These are phyloP conservation scores for Kodamaea ohmeri DNA, from an alignment of 1,139 yeast genomes.

Conservation along the genomic window DNA sequence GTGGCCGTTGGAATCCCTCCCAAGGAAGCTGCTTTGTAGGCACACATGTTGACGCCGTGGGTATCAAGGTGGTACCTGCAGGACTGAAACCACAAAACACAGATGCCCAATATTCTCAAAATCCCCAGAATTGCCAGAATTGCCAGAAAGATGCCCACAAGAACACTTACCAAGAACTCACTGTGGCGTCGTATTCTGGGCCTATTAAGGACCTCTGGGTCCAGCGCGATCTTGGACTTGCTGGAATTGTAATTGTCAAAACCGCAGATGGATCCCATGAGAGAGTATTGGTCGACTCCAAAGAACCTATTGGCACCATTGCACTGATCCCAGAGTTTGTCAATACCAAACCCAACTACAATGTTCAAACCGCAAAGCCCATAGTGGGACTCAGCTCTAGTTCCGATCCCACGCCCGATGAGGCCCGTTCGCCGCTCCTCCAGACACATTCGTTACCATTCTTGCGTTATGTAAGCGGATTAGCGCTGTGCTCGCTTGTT, in stretches of 20 bases:
- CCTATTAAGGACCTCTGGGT: constrained; percentile 37
- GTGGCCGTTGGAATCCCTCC: constrained; percentile 38
- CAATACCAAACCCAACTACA: constrained; percentile 30
- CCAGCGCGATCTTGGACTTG: constrained; percentile 47
- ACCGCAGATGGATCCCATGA: constrained; percentile 22
- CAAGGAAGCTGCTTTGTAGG: constrained; percentile 43
- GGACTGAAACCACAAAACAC: constrained; percentile 23
- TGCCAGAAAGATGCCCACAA: no score
- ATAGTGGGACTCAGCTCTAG: constrained; percentile 30
- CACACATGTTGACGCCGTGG: constrained; percentile 43
- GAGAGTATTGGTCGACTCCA: constrained; percentile 32
- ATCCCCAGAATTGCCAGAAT: no score
- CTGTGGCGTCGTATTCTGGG: constrained; percentile 46
- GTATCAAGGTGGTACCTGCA: constrained; percentile 38
- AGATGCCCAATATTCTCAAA: no score
- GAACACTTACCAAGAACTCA: constrained; percentile 40
- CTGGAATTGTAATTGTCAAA: constrained; percentile 40
- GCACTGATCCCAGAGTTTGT: constrained; percentile 40
- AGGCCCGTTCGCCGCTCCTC: constrained; percentile 28
- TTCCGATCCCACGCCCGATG: background rate
- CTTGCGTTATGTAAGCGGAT: constrained; percentile 33
- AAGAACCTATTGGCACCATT: constrained; percentile 25
- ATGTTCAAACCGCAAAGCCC: constrained; percentile 44
- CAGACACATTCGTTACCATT: constrained; percentile 38
- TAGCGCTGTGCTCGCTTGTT: constrained; percentile 26